A percentile compares a stretch with the other conserved stretches of the same genome.
Conservation (phyloP, 352 stramenopile genomes). For the Phytophthora palmivora region DNA sequence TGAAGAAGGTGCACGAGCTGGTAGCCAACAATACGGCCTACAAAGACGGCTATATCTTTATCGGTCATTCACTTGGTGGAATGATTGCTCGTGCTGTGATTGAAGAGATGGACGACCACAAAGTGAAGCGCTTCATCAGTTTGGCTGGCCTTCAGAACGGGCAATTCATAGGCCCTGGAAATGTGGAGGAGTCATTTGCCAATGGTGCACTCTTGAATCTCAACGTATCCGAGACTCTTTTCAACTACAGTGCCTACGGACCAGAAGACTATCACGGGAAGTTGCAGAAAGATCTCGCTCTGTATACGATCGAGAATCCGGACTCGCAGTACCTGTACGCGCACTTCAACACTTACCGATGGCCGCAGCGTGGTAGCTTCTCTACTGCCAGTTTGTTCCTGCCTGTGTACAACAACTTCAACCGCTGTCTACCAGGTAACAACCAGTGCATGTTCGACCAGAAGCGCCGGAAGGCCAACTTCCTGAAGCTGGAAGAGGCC, state of each 20-base stretch:
- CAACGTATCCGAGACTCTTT: constrained; percentile 26
- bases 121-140: too few species aligned
- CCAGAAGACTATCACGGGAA: constrained; percentile 31
- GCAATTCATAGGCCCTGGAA: too few species aligned
- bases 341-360: constrained; percentile 42
- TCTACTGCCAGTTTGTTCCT: constrained; percentile 35
- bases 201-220: constrained; percentile 2
- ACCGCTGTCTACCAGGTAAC: constrained; percentile 5
- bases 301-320: constrained; percentile 34
- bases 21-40: constrained; percentile 31
- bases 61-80: constrained; percentile 48
- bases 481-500: too few species aligned
- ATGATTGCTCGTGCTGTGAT: constrained; percentile 43
- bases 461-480: constrained; percentile 43
- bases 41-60: constrained; percentile 50
- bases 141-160: too few species aligned
- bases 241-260: constrained; percentile 28
- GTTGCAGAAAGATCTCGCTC: constrained; percentile 44
- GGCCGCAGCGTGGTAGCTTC: constrained; percentile 31
- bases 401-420: constrained; percentile 40
- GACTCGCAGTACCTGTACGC: constrained; percentile 38
- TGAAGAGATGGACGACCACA: too few species aligned
- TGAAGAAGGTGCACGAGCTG: constrained; percentile 36
- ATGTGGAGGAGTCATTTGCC: constrained; percentile 17
- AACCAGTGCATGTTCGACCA: constrained; percentile 24